Base-by-base conservation (phyloP, 768 basidiomycete species). In the Artomyces pyxidatus region DNA sequence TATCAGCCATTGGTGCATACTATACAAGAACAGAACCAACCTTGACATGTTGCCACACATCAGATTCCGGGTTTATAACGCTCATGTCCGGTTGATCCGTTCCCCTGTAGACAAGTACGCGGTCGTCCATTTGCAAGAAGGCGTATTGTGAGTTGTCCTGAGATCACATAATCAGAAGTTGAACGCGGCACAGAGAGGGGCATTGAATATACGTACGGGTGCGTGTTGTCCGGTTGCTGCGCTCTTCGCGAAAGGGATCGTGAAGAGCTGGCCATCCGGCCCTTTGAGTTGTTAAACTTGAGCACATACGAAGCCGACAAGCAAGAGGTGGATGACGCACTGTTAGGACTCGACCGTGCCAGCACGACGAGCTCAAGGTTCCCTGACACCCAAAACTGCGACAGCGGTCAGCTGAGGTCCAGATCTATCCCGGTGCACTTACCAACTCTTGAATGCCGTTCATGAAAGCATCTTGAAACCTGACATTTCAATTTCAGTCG, bases 71-170 rank as follows among this genome's bases (percentile, higher is more conserved):
- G 61, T 97, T 97, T 60, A 98, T 96, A 49, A 99, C 84, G 61
- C 91, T 95, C 84, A 96, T 86, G 62, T 97, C 94, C 5, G 95
- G 94, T 63, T 97, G 94, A 64, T 97, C 95, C 25, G 94, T 91
- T 12, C 95, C 94, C 47, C 95, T 79, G 64, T 97, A 99, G 14
- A 97, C 82, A 1, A 96, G 74, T 2, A 88, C 87, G 37, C 91
- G 81, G 58, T 98, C 95, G 59, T 97, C 93, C 80, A 94, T 81
- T 67, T 95, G 92, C 35, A 97, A 72, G 67, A 95, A 95, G 1
- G 91, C 94, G 61, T 95, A 95, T 56, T 89, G 83, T 7, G 93
- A 92, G 61, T 96, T 97, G 61, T 97, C 94, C 91, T 93, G 55
- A 35, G 30, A 19, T 38, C 26, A 21, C n/a, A 17, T 52, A 17